Evolutionary conservation across 148 eudicot species (phyloP).

Genomic region (Heliosperma pusillum): DNA sequence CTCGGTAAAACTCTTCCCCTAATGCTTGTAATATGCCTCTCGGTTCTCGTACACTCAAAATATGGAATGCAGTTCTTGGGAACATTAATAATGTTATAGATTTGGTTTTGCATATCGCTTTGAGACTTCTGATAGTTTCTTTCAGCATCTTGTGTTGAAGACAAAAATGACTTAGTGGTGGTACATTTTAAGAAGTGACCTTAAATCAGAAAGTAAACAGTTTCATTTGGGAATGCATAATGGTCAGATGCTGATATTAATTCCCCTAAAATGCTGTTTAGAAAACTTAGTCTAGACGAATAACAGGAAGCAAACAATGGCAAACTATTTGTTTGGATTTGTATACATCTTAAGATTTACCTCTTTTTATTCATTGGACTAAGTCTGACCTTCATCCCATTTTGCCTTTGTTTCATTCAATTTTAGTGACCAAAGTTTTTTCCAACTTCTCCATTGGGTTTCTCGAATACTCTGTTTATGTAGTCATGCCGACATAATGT

Average conservation of each 20-base stretch:
- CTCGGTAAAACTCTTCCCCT: conserved; percentile 47
- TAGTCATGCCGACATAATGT: too few relatives aligned
- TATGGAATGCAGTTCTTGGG: background rate
- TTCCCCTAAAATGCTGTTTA: background rate
- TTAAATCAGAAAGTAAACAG: background rate
- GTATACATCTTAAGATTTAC: too few relatives aligned
- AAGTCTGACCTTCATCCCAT: too few relatives aligned
- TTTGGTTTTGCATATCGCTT: background rate
- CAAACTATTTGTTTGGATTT: too few relatives aligned
- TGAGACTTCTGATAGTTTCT: background rate
- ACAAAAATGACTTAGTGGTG: background rate
- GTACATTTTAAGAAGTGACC: background rate
- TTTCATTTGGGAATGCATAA: background rate
- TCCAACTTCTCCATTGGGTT: too few relatives aligned
- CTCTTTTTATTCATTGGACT: too few relatives aligned
- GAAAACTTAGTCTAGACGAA: too few relatives aligned
- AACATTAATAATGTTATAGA: background rate
- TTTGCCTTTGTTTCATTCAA: too few relatives aligned
- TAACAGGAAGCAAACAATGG: too few relatives aligned
- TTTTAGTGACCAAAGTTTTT: too few relatives aligned
- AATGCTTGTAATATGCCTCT: background rate
- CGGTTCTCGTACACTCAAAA: background rate
- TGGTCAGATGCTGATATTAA: background rate
- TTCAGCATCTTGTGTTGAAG: background rate
- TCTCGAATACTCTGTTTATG: too few relatives aligned